phyloP scores from a whole-genome alignment of 768 basidiomycete genomes.

The Tylopilus cervinicoccineus region DNA sequence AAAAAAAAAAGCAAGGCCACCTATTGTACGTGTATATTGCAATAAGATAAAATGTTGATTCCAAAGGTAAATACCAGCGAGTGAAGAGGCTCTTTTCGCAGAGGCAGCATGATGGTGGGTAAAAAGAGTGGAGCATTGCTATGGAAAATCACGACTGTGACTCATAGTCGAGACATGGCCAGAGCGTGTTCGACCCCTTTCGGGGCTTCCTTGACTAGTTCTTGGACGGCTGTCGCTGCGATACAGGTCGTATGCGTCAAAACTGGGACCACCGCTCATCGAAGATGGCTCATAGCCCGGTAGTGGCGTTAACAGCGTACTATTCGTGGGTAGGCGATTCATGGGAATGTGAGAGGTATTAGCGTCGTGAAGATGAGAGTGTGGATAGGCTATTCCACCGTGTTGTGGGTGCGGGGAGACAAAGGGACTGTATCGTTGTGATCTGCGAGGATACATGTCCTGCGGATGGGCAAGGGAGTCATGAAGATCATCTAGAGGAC shows the following conservation, averaged over 20 bases:
- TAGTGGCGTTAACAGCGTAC: constrained; percentile 69
- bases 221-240: constrained; percentile 38
- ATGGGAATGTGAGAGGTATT: constrained; percentile 18
- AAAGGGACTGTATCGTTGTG: constrained; percentile 26
- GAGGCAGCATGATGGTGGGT: constrained; percentile 1
- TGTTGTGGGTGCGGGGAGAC: constrained; percentile 17
- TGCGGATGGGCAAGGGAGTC: constrained; percentile 14
- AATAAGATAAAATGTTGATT: constrained; percentile 1
- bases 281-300: constrained; percentile 50
- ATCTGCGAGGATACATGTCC: constrained; percentile 21
- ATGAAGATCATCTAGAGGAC: constrained; percentile 19
- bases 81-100: constrained; percentile 7
- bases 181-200: constrained; percentile 21
- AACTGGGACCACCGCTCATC: constrained; percentile 17
- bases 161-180: constrained; percentile 12
- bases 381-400: constrained; percentile 15
- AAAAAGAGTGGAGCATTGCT: constrained; percentile 2
- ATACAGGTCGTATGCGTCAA: constrained; percentile 29
- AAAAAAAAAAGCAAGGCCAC: constrained; percentile 17
- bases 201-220: constrained; percentile 35
- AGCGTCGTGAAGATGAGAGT: constrained; percentile 24
- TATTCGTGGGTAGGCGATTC: constrained; percentile 54
- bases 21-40: constrained; percentile 10
- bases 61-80: constrained; percentile 5
- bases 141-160: constrained; percentile 9